A percentile compares a stretch with the other conserved stretches of the same genome.
Evolutionary conservation across 768 basidiomycete species (phyloP).

Genomic region (Trametes maxima): DNA sequence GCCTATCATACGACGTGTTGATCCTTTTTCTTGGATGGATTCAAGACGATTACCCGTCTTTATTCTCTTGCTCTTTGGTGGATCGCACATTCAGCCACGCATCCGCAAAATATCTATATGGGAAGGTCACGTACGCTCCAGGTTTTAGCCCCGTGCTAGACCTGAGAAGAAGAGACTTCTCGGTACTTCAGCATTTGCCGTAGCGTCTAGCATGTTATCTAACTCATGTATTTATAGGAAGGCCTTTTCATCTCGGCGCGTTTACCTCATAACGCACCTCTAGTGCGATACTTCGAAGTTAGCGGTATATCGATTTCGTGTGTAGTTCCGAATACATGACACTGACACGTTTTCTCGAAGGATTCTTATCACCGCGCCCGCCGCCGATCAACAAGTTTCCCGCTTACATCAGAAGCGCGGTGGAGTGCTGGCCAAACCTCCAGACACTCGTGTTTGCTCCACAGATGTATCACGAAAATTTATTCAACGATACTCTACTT

Average conservation of each 20-base stretch:
- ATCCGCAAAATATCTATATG: conserved; percentile 50
- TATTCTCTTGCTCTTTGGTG: conserved; percentile 48
- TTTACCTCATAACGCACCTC: conserved; percentile 16
- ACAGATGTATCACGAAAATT: conserved; percentile 5
- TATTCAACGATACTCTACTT: conserved; percentile 20
- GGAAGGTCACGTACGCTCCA: conserved; percentile 46
- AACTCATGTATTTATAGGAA: neutral
- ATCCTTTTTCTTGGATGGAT: conserved; percentile 36
- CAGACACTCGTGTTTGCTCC: conserved; percentile 20
- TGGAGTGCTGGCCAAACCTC: conserved; percentile 26
- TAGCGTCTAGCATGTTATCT: neutral
- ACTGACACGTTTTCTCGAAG: conserved; percentile 34
- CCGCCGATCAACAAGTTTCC: conserved; percentile 20
- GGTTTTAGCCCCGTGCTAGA: conserved; percentile 36
- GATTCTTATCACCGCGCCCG: conserved; percentile 22
- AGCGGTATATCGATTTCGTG: conserved; percentile 1
- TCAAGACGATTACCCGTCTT: conserved; percentile 37
- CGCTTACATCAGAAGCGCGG: conserved; percentile 18
- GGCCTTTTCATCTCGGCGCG: conserved; percentile 14
- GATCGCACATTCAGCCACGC: conserved; percentile 47
- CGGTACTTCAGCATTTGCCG: conserved; percentile 31
- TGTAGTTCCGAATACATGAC: neutral
- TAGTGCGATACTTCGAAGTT: conserved; percentile 14
- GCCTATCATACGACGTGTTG: conserved; percentile 23
- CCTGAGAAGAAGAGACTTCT: conserved; percentile 38